A percentile compares a stretch with the other conserved stretches of the same genome.
These are phyloP conservation scores for Candida stauntonica DNA, from an alignment of 805 yeast species.

Conservation along the genomic window DNA sequence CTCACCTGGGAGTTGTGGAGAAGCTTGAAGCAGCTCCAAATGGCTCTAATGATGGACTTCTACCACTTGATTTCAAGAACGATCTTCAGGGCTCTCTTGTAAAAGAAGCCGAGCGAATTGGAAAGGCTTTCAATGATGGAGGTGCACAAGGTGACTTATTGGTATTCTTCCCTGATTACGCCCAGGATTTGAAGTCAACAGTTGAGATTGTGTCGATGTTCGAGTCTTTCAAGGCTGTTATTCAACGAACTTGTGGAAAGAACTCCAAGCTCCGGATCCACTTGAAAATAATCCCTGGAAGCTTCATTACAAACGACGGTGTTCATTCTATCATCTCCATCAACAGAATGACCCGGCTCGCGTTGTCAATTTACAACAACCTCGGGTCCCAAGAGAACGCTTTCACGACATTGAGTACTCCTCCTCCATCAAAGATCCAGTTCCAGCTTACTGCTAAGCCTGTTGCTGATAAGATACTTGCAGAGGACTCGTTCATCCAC, in stretches of 20 bases:
- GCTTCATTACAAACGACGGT: slow-evolving; percentile 34
- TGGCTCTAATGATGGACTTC: slow-evolving; percentile 9
- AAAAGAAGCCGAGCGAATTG: not conserved
- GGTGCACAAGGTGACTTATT: slow-evolving; percentile 15
- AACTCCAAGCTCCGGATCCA: slow-evolving; percentile 2
- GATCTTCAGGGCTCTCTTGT: not conserved
- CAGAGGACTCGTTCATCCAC: slow-evolving; percentile 78
- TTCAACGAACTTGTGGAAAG: slow-evolving; percentile 19
- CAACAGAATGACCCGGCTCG: slow-evolving; percentile 37
- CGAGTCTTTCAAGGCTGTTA: slow-evolving; percentile 39
- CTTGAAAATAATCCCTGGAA: slow-evolving; percentile 39
- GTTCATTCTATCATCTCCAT: slow-evolving; percentile 30
- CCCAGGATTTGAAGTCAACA: slow-evolving; percentile 35
- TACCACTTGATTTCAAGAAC: slow-evolving; percentile 4
- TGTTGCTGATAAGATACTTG: slow-evolving; percentile 33
- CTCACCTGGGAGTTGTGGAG: slow-evolving; percentile 41
- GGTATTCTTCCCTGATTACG: slow-evolving; percentile 17
- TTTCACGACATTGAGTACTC: slow-evolving; percentile 37
- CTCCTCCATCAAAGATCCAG: slow-evolving; percentile 38
- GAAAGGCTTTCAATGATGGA: not conserved
- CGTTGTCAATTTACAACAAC: slow-evolving; percentile 54
- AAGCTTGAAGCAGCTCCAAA: slow-evolving; percentile 28
- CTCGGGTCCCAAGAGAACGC: slow-evolving; percentile 38
- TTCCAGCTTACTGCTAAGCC: slow-evolving; percentile 40
- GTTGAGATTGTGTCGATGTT: slow-evolving; percentile 44